phyloP scores from a whole-genome alignment of 805 yeast genomes.

The Barnettozyma populi region DNA sequence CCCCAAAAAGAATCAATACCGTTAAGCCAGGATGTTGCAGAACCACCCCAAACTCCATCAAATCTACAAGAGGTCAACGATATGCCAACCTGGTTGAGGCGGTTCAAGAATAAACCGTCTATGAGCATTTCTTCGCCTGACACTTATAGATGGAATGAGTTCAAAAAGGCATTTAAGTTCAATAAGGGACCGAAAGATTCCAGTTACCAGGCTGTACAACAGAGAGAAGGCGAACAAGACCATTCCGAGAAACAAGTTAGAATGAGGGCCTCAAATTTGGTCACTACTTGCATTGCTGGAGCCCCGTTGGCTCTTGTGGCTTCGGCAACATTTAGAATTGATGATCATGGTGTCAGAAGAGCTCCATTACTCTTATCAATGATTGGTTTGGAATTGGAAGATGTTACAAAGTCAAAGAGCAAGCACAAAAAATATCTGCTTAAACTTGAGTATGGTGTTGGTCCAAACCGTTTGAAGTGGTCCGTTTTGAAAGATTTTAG shows the following conservation, averaged over 20 bases:
- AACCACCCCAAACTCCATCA: neutral
- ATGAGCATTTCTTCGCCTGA: constrained; percentile 3
- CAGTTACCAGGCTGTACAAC: neutral
- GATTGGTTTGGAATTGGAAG: constrained; percentile 58
- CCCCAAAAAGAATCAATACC: neutral
- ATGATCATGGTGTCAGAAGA: constrained; percentile 68
- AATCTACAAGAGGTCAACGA: constrained; percentile 10
- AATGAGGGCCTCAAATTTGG: constrained; percentile 36
- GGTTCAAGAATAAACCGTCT: constrained; percentile 15
- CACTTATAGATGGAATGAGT: constrained; percentile 22
- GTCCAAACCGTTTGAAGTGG: constrained; percentile 76
- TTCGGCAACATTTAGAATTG: constrained; percentile 69
- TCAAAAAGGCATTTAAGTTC: constrained; percentile 25
- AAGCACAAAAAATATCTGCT: constrained; percentile 45
- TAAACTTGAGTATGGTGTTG: constrained; percentile 89
- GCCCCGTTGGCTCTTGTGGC: constrained; percentile 70
- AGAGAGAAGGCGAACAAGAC: constrained; percentile 6
- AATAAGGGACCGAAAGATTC: constrained; percentile 8
- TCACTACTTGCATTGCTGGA: constrained; percentile 55
- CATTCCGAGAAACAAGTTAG: constrained; percentile 23
- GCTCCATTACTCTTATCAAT: constrained; percentile 79
- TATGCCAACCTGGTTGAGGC: constrained; percentile 22
- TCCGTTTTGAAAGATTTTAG: constrained; percentile 62
- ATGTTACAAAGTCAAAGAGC: constrained; percentile 33
- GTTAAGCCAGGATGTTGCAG: neutral